Evolutionary conservation across 805 yeast species (phyloP), one percentile per base, ranked within the genome.

Genomic region (Barnettozyma wickerhamii): DNA sequence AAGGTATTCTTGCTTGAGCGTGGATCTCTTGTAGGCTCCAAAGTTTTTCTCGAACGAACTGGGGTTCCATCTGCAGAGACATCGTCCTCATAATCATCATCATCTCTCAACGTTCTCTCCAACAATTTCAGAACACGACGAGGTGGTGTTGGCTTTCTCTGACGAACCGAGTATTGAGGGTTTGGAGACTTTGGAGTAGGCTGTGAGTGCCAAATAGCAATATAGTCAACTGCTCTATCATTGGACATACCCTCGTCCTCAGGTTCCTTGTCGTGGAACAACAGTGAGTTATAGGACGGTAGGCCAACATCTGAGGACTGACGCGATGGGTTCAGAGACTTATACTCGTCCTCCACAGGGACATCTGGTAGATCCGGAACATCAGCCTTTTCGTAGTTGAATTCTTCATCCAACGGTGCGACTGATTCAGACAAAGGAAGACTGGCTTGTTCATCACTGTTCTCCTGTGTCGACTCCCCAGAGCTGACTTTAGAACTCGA

Each of bases 181-280:
- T 48, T 19, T 9, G 51, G 53, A 1, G 53, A 45, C 3, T 4
- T n/a, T 14, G 48, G 34, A 24, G 47, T 66, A 60, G 41, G 64
- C 60, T 18, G 68, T 33, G 43, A 52, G 34, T 50, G 51, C 61
- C 60, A 56, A 18, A 53, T 58, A 13, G 51, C 48, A 23, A 55
- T 48, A 36, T 52, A 56, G 29, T 50, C 57, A 4, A 50, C 43
- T n/a, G 55, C 48, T 20, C 50, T 47, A 3, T 47, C 32, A 3
- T 19, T 9, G 4, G 13, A 4, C 5, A 24, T 10, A 6, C 7
- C 35, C 7, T 26, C 39, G 6, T 46, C 46, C 6, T 36, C 46
- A 7, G 58, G 57, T 9, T 42, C 49, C 35, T 53, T 53, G 30
- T 53, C 60, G 35, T 45, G 49, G 36, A 53, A 56, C 19, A 54